These are phyloP conservation scores for Mortierella sp. DNA, from an alignment of 371 early-diverging fungal genomes.

Conservation along the genomic window DNA sequence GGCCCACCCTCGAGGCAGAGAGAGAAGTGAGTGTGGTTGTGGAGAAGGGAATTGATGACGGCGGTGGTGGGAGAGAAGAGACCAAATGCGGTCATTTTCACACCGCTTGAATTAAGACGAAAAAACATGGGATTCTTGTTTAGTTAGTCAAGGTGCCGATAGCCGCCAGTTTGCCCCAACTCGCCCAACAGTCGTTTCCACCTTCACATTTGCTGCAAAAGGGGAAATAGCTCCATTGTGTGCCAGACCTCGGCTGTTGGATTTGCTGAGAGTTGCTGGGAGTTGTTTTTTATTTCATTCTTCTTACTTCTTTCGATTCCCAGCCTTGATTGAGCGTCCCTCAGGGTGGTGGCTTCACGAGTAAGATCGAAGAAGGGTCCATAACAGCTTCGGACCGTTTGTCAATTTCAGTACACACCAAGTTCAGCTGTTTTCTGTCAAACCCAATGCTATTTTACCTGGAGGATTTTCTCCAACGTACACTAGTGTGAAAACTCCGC, in stretches of 20 bases:
- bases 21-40: neutral
- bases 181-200: neutral
- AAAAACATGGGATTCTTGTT: neutral
- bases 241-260: neutral
- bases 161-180: neutral
- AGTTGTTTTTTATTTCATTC: neutral
- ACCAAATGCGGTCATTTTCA: conserved; percentile 1
- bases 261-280: neutral
- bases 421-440: neutral
- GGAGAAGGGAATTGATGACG: neutral
- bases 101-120: neutral
- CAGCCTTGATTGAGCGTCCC: too few relatives aligned
- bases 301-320: neutral
- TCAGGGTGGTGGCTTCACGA: neutral
- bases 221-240: neutral
- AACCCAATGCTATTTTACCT: neutral
- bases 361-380: neutral
- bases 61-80: neutral
- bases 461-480: too few relatives aligned
- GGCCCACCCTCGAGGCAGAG: neutral
- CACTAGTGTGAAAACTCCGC: neutral
- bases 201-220: neutral
- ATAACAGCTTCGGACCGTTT: neutral
- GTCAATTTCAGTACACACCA: neutral
- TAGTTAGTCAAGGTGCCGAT: neutral